Evolutionary conservation across 2,329 filamentous ascomycete species (phyloP).

Genomic region (Elsinoe perseae): DNA sequence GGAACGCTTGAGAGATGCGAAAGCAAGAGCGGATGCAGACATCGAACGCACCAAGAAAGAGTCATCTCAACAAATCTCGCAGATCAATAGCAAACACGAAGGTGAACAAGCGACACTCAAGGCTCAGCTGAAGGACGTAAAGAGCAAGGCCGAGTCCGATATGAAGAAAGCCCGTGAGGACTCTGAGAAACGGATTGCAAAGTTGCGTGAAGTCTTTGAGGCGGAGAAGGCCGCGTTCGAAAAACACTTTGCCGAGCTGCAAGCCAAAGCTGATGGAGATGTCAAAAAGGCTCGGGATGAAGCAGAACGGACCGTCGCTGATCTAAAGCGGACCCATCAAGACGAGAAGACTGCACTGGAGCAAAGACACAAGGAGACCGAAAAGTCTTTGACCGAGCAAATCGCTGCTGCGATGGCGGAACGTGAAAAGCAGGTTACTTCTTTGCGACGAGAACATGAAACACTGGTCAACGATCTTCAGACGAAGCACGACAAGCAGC

Average conservation of each 20-base stretch:
- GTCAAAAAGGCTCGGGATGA: background rate
- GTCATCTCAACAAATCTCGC: background rate
- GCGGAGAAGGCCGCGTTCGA: conserved; percentile 2
- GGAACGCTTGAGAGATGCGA: background rate
- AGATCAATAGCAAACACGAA: background rate
- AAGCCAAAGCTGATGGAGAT: background rate
- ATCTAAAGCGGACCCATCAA: background rate
- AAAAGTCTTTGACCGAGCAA: background rate
- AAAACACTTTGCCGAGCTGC: background rate
- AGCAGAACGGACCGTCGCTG: background rate
- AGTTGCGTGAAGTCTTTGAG: conserved; percentile 2
- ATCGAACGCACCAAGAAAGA: background rate
- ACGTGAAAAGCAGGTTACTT: background rate
- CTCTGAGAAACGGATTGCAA: background rate
- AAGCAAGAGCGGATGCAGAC: background rate
- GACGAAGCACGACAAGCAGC: conserved; percentile 16
- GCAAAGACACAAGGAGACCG: conserved; percentile 4
- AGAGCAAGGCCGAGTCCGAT: background rate
- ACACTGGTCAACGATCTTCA: conserved; percentile 14
- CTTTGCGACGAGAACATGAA: conserved; percentile 10
- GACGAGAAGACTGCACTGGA: background rate
- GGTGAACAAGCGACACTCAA: conserved; percentile 2
- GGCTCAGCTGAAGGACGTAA: background rate
- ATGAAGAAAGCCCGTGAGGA: background rate
- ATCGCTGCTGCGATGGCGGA: background rate